These are phyloP conservation scores for Cercospora berteroae DNA, from an alignment of 2,329 filamentous ascomycete species.

Conservation along the genomic window DNA sequence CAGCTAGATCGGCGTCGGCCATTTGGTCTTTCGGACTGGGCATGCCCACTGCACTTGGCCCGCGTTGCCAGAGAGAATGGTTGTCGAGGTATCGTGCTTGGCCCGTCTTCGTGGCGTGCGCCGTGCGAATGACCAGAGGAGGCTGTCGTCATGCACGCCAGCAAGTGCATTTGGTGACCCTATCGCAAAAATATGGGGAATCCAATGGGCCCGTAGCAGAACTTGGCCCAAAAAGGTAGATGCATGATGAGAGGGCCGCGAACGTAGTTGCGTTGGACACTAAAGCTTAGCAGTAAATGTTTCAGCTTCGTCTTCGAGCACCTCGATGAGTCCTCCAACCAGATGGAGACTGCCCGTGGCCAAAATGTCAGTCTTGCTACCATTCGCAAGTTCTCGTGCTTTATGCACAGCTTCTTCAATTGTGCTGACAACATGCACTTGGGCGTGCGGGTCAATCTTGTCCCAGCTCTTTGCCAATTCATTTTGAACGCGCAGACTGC, in stretches of 20 bases:
- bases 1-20: neutral
- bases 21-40: neutral
- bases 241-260: neutral
- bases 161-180: neutral
- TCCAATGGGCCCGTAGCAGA: neutral
- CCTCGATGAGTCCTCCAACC: conserved; percentile 73
- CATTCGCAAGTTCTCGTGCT: conserved; percentile 46
- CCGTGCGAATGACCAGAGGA: neutral
- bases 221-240: neutral
- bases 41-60: neutral
- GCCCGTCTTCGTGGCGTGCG: neutral
- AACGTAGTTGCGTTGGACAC: neutral
- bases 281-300: neutral
- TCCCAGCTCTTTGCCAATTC: conserved; percentile 61
- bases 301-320: conserved; percentile 55
- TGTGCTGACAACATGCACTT: conserved; percentile 60
- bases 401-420: conserved; percentile 67
- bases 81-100: neutral
- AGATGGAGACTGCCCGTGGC: conserved; percentile 84
- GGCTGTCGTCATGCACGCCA: neutral
- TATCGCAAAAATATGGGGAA: neutral
- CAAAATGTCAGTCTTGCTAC: conserved; percentile 59
- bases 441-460: conserved; percentile 52
- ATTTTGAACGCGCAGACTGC: conserved; percentile 64
- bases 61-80: neutral